Base-by-base conservation (phyloP, 2,329 filamentous ascomycete species). In the Mariannaea elegans region DNA sequence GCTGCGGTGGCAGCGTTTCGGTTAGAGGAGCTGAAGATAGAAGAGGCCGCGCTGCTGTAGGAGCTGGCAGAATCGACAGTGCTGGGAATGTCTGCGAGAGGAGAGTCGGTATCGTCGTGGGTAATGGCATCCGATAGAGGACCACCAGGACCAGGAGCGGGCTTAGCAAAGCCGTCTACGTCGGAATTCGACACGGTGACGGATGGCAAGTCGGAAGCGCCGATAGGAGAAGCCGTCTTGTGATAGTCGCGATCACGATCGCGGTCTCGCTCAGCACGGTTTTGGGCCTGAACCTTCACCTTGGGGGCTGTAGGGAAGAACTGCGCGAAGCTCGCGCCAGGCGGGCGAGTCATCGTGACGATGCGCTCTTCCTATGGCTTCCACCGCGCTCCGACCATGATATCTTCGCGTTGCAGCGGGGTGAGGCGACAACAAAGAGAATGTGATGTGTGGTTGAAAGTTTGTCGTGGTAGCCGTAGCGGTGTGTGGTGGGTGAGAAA, bases 281-380 rank as follows among this genome's bases (percentile, higher is more conserved):
- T 65, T 66, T 76, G 76, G 65, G 72, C 71, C 71, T 78, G 76
- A 51, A 77, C 78, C 76, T 80, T 87, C 80, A 84, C 81, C 76
- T 83, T 88, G 69, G 91, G 90, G 73, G 90, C 91, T 75, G 90
- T 87, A 69, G 90, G 91, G 78, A 93, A 94, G 84, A 93, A 95
- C 80, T 93, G 88, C 80, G 90, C 91, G 84, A 93, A 94, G 81
- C 89, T 89, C 82, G 90, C 89, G 78, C 83, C 82, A 73, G 88
- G 84, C 76, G 89, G 87, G 82, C 91, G 92, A 87, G 92, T 92
- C 90, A 91, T 92, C 81, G 81, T 88, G 83, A 78, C 74, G 75
- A 76, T 77, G 75, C 74, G 77, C 76, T 77, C 77, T 77, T 79
- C 80, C 78, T 81, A 82, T 80, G 79, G 78, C 75, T 79, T 75